phyloP scores from a whole-genome alignment of 2,329 filamentous ascomycete genomes.

The Neonectria punicea region DNA sequence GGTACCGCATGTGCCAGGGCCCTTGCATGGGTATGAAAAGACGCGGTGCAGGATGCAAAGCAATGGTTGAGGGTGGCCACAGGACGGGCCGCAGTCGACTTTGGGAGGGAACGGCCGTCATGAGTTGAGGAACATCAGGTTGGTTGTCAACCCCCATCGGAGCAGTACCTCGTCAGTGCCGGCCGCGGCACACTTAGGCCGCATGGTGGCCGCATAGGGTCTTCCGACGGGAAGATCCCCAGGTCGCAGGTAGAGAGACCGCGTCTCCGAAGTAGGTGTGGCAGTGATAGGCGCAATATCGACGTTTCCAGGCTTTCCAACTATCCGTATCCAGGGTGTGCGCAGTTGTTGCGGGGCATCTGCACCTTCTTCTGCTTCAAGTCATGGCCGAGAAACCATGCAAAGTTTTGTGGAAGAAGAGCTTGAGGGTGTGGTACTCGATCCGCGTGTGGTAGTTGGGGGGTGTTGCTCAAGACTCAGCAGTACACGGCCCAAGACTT shows the following conservation, averaged over 20 bases:
- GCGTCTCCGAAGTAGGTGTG: neutral
- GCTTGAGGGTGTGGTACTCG: slow-evolving; percentile 10
- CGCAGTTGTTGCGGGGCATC: slow-evolving; percentile 6
- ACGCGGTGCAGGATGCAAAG: slow-evolving; percentile 28
- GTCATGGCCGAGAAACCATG: neutral
- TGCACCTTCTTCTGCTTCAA: slow-evolving; percentile 6
- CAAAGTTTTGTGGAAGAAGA: neutral
- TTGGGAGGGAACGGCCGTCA: slow-evolving; percentile 15
- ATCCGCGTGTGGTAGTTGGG: neutral
- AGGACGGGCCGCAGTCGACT: slow-evolving; percentile 27
- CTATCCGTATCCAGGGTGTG: neutral
- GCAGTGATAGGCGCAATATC: neutral
- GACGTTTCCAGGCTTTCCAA: slow-evolving; percentile 7
- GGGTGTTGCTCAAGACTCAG: slow-evolving; percentile 26
- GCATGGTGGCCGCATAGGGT: slow-evolving; percentile 39
- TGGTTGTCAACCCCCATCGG: slow-evolving; percentile 10
- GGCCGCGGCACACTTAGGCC: slow-evolving; percentile 27
- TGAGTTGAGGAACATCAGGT: slow-evolving; percentile 15
- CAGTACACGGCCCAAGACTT: slow-evolving; percentile 28
- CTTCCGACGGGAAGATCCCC: slow-evolving; percentile 39
- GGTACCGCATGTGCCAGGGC: slow-evolving; percentile 42
- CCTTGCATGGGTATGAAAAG: slow-evolving; percentile 30
- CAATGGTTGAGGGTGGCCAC: slow-evolving; percentile 27
- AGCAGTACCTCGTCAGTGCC: slow-evolving; percentile 13
- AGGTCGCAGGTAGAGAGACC: slow-evolving; percentile 27